Base-by-base conservation (phyloP, 2,329 filamentous ascomycete species). In the Penicillium sp. region DNA sequence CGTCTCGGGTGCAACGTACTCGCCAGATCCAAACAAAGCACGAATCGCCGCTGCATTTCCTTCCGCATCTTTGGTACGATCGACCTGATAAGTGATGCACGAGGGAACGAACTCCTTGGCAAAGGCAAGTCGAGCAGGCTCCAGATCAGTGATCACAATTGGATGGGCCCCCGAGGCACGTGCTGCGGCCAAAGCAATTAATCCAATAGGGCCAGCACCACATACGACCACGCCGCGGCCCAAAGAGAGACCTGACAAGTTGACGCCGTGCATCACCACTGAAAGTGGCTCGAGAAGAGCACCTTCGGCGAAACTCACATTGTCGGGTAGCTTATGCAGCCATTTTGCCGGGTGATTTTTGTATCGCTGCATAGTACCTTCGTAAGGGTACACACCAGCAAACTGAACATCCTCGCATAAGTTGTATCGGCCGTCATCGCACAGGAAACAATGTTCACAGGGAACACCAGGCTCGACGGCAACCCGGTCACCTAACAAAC, bases 391-490 rank as follows among this genome's bases (percentile, higher is more conserved):
- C 14, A 85, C 83, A 18, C 84, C 84, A 0, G 82, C 75, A 60
- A 88, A 88, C 44, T 78, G 74, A 3, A 87, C 84, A 47, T 83
- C 78, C 57, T 84, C 79, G 64, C 85, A 88, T 5, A 87, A 79
- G 61, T 87, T 87, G 61, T 86, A 87, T 10, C 83, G 80, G 3
- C 84, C 85, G 24, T 80, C 79, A 46, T 70, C 70, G 64, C 85
- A 88, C 16, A 84, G 75, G 61, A 82, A 85, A 65, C 85, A 88
- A 32, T 74, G 68, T 10, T 77, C 78, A 63, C 87, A 89, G 0
- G 86, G 83, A 1, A 87, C 82, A 18, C 85, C 84, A 0, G 85
- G 85, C 62, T 89, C 86, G 14, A 89, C 72, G 3, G 86, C 86
- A 9, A 89, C 85, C 48, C 84, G 76, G 63, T 89, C 86, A 10